Conservation (phyloP, 2,329 filamentous ascomycete species). For the Fusarium temperatum region DNA sequence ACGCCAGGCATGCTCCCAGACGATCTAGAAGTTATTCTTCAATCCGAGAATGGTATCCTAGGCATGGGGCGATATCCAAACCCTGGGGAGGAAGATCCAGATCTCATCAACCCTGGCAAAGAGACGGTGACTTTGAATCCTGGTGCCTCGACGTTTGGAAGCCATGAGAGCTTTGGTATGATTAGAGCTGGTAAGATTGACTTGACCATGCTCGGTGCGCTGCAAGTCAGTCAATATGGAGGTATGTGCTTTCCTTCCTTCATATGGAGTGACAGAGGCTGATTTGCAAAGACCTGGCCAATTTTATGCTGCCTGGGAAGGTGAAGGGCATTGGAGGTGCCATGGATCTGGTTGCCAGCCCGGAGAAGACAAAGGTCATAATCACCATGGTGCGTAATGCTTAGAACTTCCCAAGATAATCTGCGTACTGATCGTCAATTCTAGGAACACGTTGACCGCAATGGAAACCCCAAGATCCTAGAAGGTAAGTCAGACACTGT, state of each 20-base stretch:
- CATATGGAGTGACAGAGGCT: rapidly evolving
- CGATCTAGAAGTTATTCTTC: conserved; percentile 78
- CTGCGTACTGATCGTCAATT: rapidly evolving
- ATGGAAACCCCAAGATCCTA: conserved; percentile 89
- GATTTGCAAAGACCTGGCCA: conserved; percentile 71
- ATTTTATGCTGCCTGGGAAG: conserved; percentile 92
- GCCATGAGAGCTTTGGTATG: conserved; percentile 84
- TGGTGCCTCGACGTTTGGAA: conserved; percentile 81
- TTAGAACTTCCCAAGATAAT: no score
- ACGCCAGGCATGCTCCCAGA: conserved; percentile 81
- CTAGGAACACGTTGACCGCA: conserved; percentile 87
- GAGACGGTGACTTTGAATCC: conserved; percentile 85
- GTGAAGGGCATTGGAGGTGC: conserved; percentile 92
- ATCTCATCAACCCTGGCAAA: conserved; percentile 91
- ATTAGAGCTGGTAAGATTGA: conserved; percentile 84
- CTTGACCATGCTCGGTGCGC: conserved; percentile 85
- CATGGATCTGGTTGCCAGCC: conserved; percentile 92
- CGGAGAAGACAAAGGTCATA: conserved; percentile 84
- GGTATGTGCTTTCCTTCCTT: not conserved
- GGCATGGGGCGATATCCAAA: conserved; percentile 74
- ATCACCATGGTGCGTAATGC: conserved; percentile 71
- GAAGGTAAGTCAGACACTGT: conserved; percentile 63
- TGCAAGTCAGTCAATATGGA: conserved; percentile 80
- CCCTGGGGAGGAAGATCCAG: conserved; percentile 80
- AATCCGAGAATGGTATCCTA: conserved; percentile 82